Evolutionary conservation across 148 eudicot species (phyloP).

Genomic region (Amaranthus hypochondriacus): DNA sequence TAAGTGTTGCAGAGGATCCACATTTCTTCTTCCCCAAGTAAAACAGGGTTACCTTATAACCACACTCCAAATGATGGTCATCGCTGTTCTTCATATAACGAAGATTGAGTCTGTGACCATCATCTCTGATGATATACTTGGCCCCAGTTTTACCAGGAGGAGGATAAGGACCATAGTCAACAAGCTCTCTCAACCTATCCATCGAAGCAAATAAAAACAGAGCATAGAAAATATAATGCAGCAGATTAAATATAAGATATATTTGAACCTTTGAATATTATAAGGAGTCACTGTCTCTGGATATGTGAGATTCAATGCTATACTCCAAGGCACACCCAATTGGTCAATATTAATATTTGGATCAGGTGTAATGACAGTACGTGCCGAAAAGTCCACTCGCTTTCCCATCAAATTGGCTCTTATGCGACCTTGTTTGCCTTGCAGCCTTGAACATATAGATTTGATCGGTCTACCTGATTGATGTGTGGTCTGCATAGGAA

Average conservation of each 20-base stretch:
- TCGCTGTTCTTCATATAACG: conserved; percentile 96
- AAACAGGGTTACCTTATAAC: conserved; percentile 59
- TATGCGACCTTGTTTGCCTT: conserved; percentile 97
- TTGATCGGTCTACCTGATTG: conserved; percentile 96
- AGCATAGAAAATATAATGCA: background rate
- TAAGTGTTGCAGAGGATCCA: background rate
- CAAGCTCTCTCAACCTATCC: conserved; percentile 90
- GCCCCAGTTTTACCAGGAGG: conserved; percentile 99
- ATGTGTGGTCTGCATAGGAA: conserved; percentile 71
- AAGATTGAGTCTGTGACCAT: conserved; percentile 98
- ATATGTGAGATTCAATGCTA: conserved; percentile 93
- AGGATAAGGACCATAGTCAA: conserved; percentile 97
- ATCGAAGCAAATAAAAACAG: conserved; percentile 10
- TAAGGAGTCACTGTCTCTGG: conserved; percentile 99
- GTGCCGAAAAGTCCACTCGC: conserved; percentile 97
- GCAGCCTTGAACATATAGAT: conserved; percentile 89
- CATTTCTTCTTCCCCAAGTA: conserved; percentile 4
- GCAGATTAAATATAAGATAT: background rate
- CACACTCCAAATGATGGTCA: conserved; percentile 95
- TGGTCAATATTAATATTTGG: conserved; percentile 97
- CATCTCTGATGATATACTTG: conserved; percentile 93
- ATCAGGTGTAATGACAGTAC: conserved; percentile 99
- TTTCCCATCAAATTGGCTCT: conserved; percentile 98
- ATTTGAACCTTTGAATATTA: conserved; percentile 76
- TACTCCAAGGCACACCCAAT: conserved; percentile 99